Evolutionary conservation across 371 early-diverging fungal species (phyloP), one percentile per base, ranked within the genome.

Genomic region (Apophysomyces variabilis): DNA sequence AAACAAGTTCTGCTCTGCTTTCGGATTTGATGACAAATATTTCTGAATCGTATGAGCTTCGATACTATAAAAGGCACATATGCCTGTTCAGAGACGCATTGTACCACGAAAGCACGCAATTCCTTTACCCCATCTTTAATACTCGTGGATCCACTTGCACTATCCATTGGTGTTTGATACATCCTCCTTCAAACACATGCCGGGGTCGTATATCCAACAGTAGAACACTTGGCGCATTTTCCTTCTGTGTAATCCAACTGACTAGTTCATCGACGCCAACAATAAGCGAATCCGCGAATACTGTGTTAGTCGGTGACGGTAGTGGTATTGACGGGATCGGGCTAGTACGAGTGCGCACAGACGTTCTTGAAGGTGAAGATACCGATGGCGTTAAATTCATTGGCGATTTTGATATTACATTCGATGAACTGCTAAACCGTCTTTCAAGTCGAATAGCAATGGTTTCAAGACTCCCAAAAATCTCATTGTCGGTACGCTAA

Each of bases 91-190:
- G 67, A 5, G 26, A 21, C 38, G 61, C 46, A 58, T 66, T 64
- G 45, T 12, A 59, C n/a, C 50, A 9, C 21, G 32, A 26, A 26
- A 26, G 32, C 32, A 26, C 32, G 32, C 32, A 7, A 36, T 4
- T 43, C 18, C 57, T 74, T 66, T 82, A 89, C 84, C 78, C 80
- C 46, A 76, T 75, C 37, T 73, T 69, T 4, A 91, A 66, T 9
- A 86, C 75, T 1, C 75, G 43, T 0, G 96, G 96, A 41, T 95
- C 93, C 1, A 96, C 69, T 63, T 93, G 88, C n/a, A 94, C 88
- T 11, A 90, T 74, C 66, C 79, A 73, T 39, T 73, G 68, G 74
- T 89, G 86, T 54, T 85, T 87, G 18, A 96, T 84, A 38, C 87
- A 92, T 1, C 93, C 93, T 50, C 74, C 67, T 7, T 74, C 73